A percentile compares a stretch with the other conserved stretches of the same genome.
phyloP scores from a whole-genome alignment of 768 basidiomycete genomes.

The Termitomyces sp. region DNA sequence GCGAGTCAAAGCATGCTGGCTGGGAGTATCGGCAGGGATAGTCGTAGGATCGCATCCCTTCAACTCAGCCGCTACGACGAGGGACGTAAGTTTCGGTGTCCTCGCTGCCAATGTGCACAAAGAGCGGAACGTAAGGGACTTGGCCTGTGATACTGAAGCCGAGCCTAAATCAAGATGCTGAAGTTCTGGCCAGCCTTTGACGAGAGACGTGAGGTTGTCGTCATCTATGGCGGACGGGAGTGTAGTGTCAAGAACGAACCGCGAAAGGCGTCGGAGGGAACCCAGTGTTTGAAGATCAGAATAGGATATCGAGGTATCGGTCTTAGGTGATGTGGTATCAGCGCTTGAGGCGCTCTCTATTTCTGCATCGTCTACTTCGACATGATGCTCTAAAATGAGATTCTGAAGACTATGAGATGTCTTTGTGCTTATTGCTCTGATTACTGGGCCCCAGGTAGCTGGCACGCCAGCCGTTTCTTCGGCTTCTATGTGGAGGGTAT shows the following conservation, averaged over 20 bases:
- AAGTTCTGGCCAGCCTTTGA: slow-evolving; percentile 41
- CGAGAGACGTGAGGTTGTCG: slow-evolving; percentile 29
- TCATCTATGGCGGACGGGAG: slow-evolving; percentile 34
- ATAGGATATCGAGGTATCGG: slow-evolving; percentile 20
- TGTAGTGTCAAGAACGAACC: slow-evolving; percentile 33
- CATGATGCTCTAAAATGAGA: slow-evolving; percentile 38
- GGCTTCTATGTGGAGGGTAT: slow-evolving; percentile 33
- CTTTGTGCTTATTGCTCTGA: slow-evolving; percentile 23
- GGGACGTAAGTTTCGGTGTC: slow-evolving; percentile 20
- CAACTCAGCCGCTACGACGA: slow-evolving; percentile 26
- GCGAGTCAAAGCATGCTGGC: slow-evolving; percentile 22
- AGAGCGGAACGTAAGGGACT: slow-evolving; percentile 22
- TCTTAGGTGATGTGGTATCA: slow-evolving; percentile 7
- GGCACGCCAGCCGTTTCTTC: slow-evolving; percentile 19
- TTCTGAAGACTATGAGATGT: slow-evolving; percentile 25
- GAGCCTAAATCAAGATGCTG: slow-evolving; percentile 36
- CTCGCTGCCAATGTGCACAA: slow-evolving; percentile 21
- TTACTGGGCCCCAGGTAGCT: slow-evolving; percentile 29
- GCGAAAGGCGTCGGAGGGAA: slow-evolving; percentile 25
- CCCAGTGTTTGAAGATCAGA: slow-evolving; percentile 29
- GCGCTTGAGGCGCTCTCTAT: slow-evolving; percentile 14
- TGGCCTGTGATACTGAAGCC: slow-evolving; percentile 10
- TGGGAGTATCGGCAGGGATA: slow-evolving; percentile 5
- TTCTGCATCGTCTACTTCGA: slow-evolving; percentile 28
- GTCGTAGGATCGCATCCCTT: not conserved